Evolutionary conservation across 2,329 filamentous ascomycete species (phyloP), one percentile per base, ranked within the genome.

Genomic region (Aspergillus spinulosporus): DNA sequence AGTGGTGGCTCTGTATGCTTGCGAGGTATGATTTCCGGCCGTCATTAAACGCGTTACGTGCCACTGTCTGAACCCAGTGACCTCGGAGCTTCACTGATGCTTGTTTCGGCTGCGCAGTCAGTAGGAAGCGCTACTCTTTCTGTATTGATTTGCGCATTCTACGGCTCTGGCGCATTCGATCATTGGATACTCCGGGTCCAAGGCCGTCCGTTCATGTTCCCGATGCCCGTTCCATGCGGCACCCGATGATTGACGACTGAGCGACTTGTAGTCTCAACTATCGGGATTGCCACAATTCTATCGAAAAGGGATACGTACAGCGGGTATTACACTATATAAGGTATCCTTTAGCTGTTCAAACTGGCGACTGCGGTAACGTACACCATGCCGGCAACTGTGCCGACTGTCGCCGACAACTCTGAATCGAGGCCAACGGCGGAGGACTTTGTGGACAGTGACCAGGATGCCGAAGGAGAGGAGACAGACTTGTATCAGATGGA

Each of bases 401-500:
- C 70, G 68, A 69, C 71, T 66, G 66, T 68, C 57, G 66, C 71
- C 61, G 67, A 73, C 58, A 69, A 74, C 21, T 21, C 21, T 60
- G 65, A 67, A 54, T 62, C 68, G 57, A 68, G 69, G 60, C 63
- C 67, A 43, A 66, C 66, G 34, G 57, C 65, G 34, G 71, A 53
- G 14, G 48, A 74, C 53, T 57, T 68, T 57, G 64, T 69, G 43
- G 74, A 75, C 56, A 76, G 74, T 60, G 75, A 77, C 52, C 70
- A 73, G 62, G 75, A 77, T 57, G 75, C 75, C 15, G 74, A 76
- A 56, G 75, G 75, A 14, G 74, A 76, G 57, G 74, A 76, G 47
- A 72, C 73, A 12, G 74, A 76, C 53, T 54, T 76, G 32, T 75
- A 74, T 53, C 67, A 69, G 45, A 71, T 72, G 70, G 72, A 74